phyloP scores from a whole-genome alignment of 208 protist genomes.

The Wallacemonas sp. region DNA sequence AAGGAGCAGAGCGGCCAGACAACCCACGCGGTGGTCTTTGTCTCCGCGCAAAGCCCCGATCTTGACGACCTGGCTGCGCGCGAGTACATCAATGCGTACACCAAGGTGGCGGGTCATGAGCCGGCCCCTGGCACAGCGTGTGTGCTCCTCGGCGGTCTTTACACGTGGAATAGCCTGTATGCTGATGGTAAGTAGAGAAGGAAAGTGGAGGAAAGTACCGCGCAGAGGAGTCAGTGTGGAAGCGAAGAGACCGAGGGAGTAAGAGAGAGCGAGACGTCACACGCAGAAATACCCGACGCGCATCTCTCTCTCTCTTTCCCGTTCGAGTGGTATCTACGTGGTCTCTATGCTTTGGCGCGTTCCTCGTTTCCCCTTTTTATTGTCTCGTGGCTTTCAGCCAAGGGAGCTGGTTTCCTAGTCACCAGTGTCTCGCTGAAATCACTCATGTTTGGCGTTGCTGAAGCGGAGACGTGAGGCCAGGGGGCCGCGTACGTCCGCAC shows the following conservation, averaged over 20 bases:
- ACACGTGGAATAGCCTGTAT: slow-evolving; percentile 19
- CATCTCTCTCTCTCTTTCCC: not conserved
- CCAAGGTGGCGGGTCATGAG: slow-evolving; percentile 6
- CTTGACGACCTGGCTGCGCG: slow-evolving; percentile 50
- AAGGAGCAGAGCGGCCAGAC: not conserved
- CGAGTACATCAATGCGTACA: slow-evolving; percentile 40
- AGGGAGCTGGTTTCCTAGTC: too few species aligned
- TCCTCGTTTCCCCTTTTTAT: not conserved
- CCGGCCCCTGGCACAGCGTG: slow-evolving; percentile 14
- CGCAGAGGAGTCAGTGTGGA: too few species aligned
- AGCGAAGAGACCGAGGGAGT: not conserved
- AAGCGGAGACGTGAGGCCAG: too few species aligned
- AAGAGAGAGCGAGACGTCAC: not conserved
- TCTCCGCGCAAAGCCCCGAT: slow-evolving; percentile 48
- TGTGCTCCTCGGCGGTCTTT: slow-evolving; percentile 43
- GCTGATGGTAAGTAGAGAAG: not conserved
- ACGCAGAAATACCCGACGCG: not conserved
- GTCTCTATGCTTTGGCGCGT: not conserved
- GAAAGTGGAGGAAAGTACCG: too few species aligned
- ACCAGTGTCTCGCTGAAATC: not conserved
- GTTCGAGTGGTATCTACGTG: not conserved
- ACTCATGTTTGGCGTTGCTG: too few species aligned
- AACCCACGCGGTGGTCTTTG: slow-evolving; percentile 32
- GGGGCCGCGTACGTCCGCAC: too few species aligned
- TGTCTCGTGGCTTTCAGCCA: too few species aligned